Conservation (phyloP, 352 stramenopile species). For the Nothophytophthora sp. region DNA sequence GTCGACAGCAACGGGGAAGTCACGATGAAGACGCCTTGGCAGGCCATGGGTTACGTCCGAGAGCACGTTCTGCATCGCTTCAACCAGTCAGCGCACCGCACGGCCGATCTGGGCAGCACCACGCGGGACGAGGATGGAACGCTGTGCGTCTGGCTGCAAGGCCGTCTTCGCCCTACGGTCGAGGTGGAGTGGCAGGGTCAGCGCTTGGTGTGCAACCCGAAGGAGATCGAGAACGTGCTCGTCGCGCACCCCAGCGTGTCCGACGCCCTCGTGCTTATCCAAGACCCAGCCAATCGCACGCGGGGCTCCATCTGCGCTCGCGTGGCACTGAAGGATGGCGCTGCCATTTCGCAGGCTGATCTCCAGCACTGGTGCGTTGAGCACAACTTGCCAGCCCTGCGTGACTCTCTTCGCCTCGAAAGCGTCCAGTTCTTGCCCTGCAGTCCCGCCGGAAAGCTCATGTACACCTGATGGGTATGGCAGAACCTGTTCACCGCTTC, state of each 20-base stretch:
- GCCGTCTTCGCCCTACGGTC: constrained; percentile 53
- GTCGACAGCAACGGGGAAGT: constrained; percentile 60
- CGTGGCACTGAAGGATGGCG: constrained; percentile 32
- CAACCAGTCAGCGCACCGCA: constrained; percentile 40
- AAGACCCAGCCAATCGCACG: constrained; percentile 14
- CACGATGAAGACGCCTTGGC: constrained; percentile 79
- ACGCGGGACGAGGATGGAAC: constrained; percentile 22
- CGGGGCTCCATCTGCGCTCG: constrained; percentile 31
- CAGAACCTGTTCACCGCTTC: too few species aligned
- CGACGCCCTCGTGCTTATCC: constrained; percentile 55
- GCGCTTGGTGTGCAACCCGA: constrained; percentile 20
- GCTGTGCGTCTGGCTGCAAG: constrained; percentile 66
- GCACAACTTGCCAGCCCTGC: constrained; percentile 35
- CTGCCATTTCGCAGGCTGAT: constrained; percentile 23
- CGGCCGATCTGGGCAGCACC: constrained; percentile 54
- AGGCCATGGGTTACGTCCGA: constrained; percentile 75
- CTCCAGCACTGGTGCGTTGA: constrained; percentile 38
- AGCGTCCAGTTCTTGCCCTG: constrained; percentile 70
- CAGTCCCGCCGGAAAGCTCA: constrained; percentile 83
- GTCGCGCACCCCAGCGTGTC: constrained; percentile 42
- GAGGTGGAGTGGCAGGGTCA: constrained; percentile 34
- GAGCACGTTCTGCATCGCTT: constrained; percentile 47
- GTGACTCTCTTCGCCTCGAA: constrained; percentile 43
- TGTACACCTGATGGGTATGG: constrained; percentile 77
- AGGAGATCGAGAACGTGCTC: constrained; percentile 45